These are phyloP conservation scores for Pythium phragmiticola DNA, from an alignment of 352 stramenopile species.

Conservation along the genomic window DNA sequence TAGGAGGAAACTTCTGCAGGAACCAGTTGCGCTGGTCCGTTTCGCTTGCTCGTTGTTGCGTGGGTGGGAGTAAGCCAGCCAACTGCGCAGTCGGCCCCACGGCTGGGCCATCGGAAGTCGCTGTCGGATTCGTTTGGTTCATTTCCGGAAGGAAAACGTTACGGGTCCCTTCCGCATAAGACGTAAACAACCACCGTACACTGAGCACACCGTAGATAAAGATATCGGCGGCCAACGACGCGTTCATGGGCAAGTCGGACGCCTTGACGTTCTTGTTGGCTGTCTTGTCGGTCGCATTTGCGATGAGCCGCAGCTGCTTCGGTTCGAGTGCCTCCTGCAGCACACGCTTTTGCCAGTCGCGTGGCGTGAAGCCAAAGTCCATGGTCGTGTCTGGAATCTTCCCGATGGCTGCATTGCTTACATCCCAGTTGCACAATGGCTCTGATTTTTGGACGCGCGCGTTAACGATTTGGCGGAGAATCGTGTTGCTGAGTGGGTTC, in stretches of 20 bases:
- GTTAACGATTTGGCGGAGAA: conserved; percentile 7
- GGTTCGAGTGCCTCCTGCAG: conserved; percentile 4
- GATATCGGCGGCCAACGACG: conserved; percentile 16
- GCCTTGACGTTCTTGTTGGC: conserved; percentile 2
- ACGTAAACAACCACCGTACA: background rate
- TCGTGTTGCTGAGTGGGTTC: conserved; percentile 21
- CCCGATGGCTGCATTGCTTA: background rate
- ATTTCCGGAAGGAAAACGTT: background rate
- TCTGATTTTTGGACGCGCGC: background rate
- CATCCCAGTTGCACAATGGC: conserved; percentile 2
- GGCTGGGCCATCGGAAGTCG: background rate
- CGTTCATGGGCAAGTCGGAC: conserved; percentile 22
- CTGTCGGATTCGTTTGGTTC: background rate
- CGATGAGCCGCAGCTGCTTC: conserved; percentile 2
- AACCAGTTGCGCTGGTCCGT: conserved; percentile 7
- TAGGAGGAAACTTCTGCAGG: background rate
- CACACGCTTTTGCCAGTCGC: conserved; percentile 11
- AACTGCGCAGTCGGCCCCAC: background rate
- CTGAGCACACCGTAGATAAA: conserved; percentile 7
- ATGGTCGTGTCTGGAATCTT: background rate
- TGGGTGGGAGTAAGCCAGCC: background rate
- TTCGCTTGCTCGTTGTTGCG: background rate
- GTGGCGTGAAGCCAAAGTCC: conserved; percentile 11
- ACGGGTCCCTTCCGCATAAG: background rate
- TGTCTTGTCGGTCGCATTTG: conserved; percentile 7